Evolutionary conservation across 139 green algal genomes (phyloP).

Genomic region (Trebouxia sp.): DNA sequence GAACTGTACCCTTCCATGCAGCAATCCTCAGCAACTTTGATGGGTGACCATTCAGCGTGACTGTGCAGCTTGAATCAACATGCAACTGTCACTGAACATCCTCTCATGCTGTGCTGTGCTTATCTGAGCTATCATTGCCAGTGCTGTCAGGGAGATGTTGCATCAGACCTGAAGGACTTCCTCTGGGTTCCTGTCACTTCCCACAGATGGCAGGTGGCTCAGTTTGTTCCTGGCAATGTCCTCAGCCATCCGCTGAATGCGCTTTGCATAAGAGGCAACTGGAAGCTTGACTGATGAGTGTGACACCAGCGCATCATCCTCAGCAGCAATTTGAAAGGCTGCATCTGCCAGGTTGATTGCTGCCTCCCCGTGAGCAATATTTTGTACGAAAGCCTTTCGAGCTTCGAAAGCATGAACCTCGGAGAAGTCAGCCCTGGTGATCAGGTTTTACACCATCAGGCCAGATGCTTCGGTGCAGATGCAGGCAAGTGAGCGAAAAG

Average conservation of each 20-base stretch:
- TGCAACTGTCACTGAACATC: no score
- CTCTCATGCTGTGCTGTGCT: no score
- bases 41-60: no score
- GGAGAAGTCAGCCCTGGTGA: slow-evolving; percentile 51
- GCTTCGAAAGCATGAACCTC: slow-evolving; percentile 51
- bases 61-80: no score
- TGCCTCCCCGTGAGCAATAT: slow-evolving; percentile 46
- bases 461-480: no score
- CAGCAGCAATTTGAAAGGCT: slow-evolving; percentile 67
- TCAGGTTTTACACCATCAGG: neutral
- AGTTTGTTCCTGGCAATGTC: slow-evolving; percentile 31
- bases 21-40: no score
- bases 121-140: no score
- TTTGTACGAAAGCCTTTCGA: slow-evolving; percentile 44
- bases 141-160: no score
- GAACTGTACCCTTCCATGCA: no score
- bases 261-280: slow-evolving; percentile 40
- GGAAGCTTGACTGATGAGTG: slow-evolving; percentile 64
- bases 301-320: slow-evolving; percentile 76
- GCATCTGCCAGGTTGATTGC: slow-evolving; percentile 56
- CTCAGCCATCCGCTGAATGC: slow-evolving; percentile 41
- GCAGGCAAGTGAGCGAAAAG: no score
- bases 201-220: slow-evolving; percentile 26
- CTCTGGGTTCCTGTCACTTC: neutral
- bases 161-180: slow-evolving; percentile 1